A percentile compares a stretch with the other conserved stretches of the same genome.
phyloP scores from a whole-genome alignment of 495 filamentous ascomycete genomes.

The Neurospora sp. region DNA sequence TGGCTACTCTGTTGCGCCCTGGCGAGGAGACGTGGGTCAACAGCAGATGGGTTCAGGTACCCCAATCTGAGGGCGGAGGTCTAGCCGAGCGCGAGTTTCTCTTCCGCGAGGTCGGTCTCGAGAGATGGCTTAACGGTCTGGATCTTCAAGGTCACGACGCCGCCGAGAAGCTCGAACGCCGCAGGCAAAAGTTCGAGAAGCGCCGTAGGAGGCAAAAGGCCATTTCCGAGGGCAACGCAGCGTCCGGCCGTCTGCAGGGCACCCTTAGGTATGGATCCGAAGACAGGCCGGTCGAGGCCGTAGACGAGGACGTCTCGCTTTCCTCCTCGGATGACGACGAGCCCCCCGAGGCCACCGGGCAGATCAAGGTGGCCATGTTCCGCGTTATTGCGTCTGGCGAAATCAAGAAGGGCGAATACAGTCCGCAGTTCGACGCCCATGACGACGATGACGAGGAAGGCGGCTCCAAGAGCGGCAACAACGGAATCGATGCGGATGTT shows the following conservation, averaged over 20 bases:
- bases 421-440: constrained; percentile 93
- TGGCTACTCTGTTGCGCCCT: constrained; percentile 81
- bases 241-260: constrained; percentile 25
- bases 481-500: constrained; percentile 52
- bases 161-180: constrained; percentile 73
- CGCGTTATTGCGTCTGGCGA: constrained; percentile 92
- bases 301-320: constrained; percentile 62
- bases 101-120: constrained; percentile 93
- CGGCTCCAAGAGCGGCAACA: constrained; percentile 28
- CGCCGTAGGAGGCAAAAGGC: constrained; percentile 59
- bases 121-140: constrained; percentile 89
- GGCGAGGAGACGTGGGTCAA: constrained; percentile 99
- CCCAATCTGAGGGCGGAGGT: constrained; percentile 80
- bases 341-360: constrained; percentile 84
- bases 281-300: constrained; percentile 58
- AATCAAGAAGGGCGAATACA: constrained; percentile 95
- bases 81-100: constrained; percentile 95
- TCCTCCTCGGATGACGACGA: constrained; percentile 83
- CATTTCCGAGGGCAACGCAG: constrained; percentile 36
- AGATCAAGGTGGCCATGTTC: constrained; percentile 97
- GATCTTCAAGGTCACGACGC: constrained; percentile 85
- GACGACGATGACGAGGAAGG: constrained; percentile 72
- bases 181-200: constrained; percentile 81
- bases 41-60: constrained; percentile 92
- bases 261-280: constrained; percentile 73